Conservation (phyloP, 805 yeast species). For the Ogataea nakhonphanomensis region DNA sequence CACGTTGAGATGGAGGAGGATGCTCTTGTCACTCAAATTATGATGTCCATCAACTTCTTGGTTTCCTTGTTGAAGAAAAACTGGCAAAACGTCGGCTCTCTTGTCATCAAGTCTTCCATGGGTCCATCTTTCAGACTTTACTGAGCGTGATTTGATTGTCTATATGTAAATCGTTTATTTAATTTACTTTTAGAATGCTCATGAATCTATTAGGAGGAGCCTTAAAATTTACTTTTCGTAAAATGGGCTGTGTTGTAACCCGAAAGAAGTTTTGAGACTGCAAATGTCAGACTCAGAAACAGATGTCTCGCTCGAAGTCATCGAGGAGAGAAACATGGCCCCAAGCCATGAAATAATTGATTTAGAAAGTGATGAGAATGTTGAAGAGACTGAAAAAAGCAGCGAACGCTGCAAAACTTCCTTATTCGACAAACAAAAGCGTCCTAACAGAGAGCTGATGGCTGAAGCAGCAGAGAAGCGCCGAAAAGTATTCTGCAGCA, state of each 20-base stretch:
- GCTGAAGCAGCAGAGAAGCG: conserved; percentile 27
- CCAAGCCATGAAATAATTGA: conserved; percentile 10
- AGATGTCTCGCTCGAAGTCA: conserved; percentile 10
- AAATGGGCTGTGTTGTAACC: neutral
- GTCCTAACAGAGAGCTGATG: conserved; percentile 7
- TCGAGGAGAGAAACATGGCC: conserved; percentile 2
- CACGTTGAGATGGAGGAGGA: conserved; percentile 99
- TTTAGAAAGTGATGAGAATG: conserved; percentile 8
- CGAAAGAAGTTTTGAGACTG: neutral
- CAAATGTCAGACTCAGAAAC: conserved; percentile 9
- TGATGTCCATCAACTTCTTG: conserved; percentile 98
- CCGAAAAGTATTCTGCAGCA: neutral
- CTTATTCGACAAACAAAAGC: neutral
- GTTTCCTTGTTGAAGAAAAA: conserved; percentile 99
- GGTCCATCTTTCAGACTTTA: conserved; percentile 99
- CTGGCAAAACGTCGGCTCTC: conserved; percentile 99
- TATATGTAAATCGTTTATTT: neutral
- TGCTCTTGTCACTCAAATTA: conserved; percentile 91
- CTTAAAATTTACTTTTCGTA: neutral
- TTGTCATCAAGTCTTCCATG: conserved; percentile 98
- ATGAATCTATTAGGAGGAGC: too few species aligned
- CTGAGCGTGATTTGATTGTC: conserved; percentile 46
- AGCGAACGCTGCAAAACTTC: too few species aligned
- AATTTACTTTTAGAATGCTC: neutral
- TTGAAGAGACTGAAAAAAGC: neutral